These are phyloP conservation scores for Talaromyces sp. DNA, from an alignment of 2,329 filamentous ascomycete species.

Conservation along the genomic window DNA sequence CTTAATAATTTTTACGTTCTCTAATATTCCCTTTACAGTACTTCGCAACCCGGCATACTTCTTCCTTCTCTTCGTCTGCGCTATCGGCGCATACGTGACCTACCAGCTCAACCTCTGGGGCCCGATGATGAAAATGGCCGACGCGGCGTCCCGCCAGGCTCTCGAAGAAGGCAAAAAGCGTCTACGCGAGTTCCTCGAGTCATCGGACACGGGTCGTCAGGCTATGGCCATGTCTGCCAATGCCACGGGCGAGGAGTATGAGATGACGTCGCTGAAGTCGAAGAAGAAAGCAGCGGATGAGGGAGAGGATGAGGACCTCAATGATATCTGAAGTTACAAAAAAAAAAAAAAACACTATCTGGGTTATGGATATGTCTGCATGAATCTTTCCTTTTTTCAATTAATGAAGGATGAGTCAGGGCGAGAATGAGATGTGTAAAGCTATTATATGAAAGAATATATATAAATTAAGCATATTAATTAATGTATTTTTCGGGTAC, in stretches of 20 bases:
- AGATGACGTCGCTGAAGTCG: conserved; percentile 42
- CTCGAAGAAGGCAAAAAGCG: conserved; percentile 88
- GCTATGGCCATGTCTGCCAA: conserved; percentile 68
- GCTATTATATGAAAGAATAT: background rate
- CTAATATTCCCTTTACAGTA: conserved; percentile 50
- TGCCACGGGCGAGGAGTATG: conserved; percentile 50
- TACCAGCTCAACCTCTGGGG: conserved; percentile 94
- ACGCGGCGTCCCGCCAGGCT: conserved; percentile 80
- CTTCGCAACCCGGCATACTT: conserved; percentile 92
- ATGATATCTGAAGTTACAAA: conserved; percentile 28
- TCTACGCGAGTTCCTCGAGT: conserved; percentile 82
- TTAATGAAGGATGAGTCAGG: background rate
- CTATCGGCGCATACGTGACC: conserved; percentile 76
- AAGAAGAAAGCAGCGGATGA: conserved; percentile 24
- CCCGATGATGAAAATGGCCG: conserved; percentile 91
- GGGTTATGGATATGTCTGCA: background rate
- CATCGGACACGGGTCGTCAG: conserved; percentile 76
- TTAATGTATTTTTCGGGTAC: background rate
- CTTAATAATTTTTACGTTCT: background rate
- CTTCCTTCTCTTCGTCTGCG: conserved; percentile 73
- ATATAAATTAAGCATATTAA: background rate
- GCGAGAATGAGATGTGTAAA: background rate
- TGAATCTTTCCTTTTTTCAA: background rate
- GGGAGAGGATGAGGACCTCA: conserved; percentile 23
- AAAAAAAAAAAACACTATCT: background rate